Evolutionary conservation across 768 basidiomycete species (phyloP), one percentile per base, ranked within the genome.

Genomic region (Dioszegia crocea): DNA sequence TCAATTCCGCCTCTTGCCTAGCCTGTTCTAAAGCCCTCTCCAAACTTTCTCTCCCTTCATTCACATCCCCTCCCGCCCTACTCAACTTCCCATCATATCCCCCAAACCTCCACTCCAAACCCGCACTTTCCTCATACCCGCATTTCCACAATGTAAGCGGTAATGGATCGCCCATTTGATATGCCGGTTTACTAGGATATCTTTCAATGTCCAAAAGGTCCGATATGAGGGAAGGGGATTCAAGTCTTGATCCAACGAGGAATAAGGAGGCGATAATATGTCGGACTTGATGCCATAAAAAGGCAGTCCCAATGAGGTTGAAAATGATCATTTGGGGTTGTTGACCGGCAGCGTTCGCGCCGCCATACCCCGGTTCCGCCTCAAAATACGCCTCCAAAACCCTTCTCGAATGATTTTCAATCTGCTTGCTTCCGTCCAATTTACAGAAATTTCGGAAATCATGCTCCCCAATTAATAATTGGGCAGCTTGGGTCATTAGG

Each of bases 361-460:
- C 17, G 9, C 40, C 40, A 17, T 43, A 17, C 21, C 40, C 40
- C 21, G 14, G 14, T 43, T 21, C 40, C n/a, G 6, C 33, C 12
- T 65, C 65, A 50, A 71, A 67, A 54, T 61, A 71, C 0, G 89
- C 91, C 17, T 79, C 80, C 38, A 85, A 64, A 52, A 97, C 85
- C 21, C 80, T 80, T 30, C 94, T 82, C 23, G 74, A 80, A 78
- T 92, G 94, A 58, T 83, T 82, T 23, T 86, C 85, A 62, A 97
- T 87, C 77, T 97, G 93, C 76, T 97, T 97, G 31, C 85, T 82
- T 0, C 90, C 83, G 73, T 98, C 94, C 21, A 98, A 78, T 74
- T 93, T 97, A 81, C 90, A 96, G 31, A 97, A 81, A 71, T 98
- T 98, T 16, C 93, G 85, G 70, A 96, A 98, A 78, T 97, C 94